These are phyloP conservation scores for Fraxinus angustifolia DNA, from an alignment of 305 asterid genomes.

Conservation along the genomic window DNA sequence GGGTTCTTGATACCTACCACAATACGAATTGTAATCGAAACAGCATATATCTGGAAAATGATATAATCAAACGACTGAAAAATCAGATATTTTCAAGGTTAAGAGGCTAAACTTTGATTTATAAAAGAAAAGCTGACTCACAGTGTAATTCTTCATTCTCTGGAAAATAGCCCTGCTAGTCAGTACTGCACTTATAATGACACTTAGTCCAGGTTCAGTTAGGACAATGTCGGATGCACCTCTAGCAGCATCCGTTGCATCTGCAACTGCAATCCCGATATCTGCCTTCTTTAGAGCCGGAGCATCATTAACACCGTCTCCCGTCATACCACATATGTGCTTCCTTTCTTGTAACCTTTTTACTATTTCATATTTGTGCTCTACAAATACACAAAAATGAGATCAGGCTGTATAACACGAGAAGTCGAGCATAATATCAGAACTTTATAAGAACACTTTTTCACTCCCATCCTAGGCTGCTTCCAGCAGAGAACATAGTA, in stretches of 20 bases:
- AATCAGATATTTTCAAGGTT: neutral
- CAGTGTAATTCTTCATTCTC: slow-evolving; percentile 80
- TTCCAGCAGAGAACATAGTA: neutral
- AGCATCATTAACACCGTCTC: slow-evolving; percentile 86
- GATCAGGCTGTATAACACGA: neutral
- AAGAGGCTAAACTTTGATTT: slow-evolving; percentile 2
- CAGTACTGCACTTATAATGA: slow-evolving; percentile 73
- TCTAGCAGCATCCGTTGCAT: slow-evolving; percentile 86
- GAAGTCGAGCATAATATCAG: neutral
- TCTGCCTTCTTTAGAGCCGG: slow-evolving; percentile 84
- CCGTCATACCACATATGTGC: slow-evolving; percentile 85
- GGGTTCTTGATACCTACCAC: slow-evolving; percentile 39
- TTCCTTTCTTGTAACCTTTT: slow-evolving; percentile 64
- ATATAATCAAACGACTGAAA: neutral
- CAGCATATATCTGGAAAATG: slow-evolving; percentile 54
- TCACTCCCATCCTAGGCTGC: neutral
- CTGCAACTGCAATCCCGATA: slow-evolving; percentile 86
- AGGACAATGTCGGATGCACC: slow-evolving; percentile 76
- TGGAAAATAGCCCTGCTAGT: slow-evolving; percentile 86
- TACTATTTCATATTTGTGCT: slow-evolving; percentile 77
- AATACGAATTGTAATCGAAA: slow-evolving; percentile 62
- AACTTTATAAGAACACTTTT: neutral
- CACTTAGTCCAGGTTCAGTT: slow-evolving; percentile 80
- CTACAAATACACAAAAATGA: slow-evolving; percentile 28
- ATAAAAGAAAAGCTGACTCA: slow-evolving; percentile 20